Conservation (phyloP, 257 asterid species). For the Echium plantagineum region DNA sequence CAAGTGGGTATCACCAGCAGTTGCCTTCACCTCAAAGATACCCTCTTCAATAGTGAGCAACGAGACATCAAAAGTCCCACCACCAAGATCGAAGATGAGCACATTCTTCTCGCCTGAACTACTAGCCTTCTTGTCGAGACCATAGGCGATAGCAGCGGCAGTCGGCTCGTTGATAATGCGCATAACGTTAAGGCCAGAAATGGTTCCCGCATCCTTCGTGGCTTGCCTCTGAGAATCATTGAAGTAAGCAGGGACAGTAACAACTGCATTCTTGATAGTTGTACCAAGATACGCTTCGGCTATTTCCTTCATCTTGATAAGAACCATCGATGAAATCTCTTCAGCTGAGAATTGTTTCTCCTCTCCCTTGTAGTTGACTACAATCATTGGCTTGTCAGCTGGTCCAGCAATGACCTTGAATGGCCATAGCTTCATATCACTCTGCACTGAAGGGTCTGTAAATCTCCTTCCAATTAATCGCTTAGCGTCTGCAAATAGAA, state of each 20-base stretch:
- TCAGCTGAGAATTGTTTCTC: slow-evolving; percentile 13
- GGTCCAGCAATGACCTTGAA: slow-evolving; percentile 18
- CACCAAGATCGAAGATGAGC: slow-evolving; percentile 19
- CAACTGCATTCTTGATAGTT: slow-evolving; percentile 11
- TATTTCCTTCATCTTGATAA: slow-evolving; percentile 12
- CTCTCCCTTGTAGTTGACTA: slow-evolving; percentile 10
- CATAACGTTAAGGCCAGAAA: slow-evolving; percentile 11
- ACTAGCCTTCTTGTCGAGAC: slow-evolving; percentile 14
- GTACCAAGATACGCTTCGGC: slow-evolving; percentile 12
- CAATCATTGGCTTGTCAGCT: slow-evolving; percentile 16
- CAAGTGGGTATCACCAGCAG: slow-evolving; percentile 13
- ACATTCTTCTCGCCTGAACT: slow-evolving; percentile 13
- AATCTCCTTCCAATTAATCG: slow-evolving; percentile 11
- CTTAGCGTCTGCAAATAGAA: slow-evolving; percentile 6
- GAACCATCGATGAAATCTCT: slow-evolving; percentile 12
- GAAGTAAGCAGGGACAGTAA: slow-evolving; percentile 14
- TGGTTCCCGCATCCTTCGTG: slow-evolving; percentile 12
- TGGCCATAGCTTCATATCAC: slow-evolving; percentile 14
- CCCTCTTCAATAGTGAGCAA: slow-evolving; percentile 20
- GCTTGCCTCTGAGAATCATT: slow-evolving; percentile 17
- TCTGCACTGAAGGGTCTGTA: slow-evolving; percentile 3
- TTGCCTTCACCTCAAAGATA: slow-evolving; percentile 19
- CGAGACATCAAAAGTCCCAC: slow-evolving; percentile 21
- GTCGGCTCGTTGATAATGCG: slow-evolving; percentile 18
- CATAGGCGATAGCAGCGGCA: slow-evolving; percentile 17